Evolutionary conservation across 208 protist genomes (phyloP).

Genomic region (Wallacemonas sp.): DNA sequence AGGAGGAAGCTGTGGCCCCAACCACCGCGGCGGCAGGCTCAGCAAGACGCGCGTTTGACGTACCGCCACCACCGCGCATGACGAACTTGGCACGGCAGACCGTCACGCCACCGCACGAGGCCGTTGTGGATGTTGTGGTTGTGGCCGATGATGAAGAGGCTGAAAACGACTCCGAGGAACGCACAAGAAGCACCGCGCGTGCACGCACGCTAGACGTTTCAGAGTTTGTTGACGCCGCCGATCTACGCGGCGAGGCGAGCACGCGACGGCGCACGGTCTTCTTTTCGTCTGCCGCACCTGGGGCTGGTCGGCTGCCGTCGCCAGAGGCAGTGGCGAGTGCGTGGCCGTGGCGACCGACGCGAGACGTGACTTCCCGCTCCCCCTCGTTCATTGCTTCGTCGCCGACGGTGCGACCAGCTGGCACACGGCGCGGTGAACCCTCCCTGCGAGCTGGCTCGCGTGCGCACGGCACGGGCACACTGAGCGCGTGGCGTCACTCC

Average conservation of each 20-base stretch:
- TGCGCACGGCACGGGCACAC: too few species aligned
- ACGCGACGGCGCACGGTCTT: not conserved
- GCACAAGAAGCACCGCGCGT: too few species aligned
- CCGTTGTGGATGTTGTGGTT: not conserved
- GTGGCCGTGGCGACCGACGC: not conserved
- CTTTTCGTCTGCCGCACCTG: not conserved
- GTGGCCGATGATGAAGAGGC: not conserved
- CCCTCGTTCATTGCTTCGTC: constrained; percentile 1
- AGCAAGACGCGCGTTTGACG: too few species aligned
- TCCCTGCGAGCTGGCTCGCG: not conserved
- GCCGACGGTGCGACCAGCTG: not conserved
- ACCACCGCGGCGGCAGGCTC: too few species aligned
- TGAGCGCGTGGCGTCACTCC: too few species aligned
- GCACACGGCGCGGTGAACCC: not conserved
- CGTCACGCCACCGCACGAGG: too few species aligned
- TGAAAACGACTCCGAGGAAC: not conserved
- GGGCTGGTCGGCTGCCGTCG: not conserved
- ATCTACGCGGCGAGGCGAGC: not conserved
- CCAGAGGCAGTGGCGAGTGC: constrained; percentile 3
- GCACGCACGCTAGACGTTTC: too few species aligned
- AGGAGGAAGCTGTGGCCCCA: too few species aligned
- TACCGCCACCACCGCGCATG: too few species aligned
- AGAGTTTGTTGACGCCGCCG: not conserved
- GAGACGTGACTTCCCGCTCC: not conserved
- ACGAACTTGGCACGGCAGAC: too few species aligned